Conservation (phyloP, 805 yeast species). For the Candida maris region DNA sequence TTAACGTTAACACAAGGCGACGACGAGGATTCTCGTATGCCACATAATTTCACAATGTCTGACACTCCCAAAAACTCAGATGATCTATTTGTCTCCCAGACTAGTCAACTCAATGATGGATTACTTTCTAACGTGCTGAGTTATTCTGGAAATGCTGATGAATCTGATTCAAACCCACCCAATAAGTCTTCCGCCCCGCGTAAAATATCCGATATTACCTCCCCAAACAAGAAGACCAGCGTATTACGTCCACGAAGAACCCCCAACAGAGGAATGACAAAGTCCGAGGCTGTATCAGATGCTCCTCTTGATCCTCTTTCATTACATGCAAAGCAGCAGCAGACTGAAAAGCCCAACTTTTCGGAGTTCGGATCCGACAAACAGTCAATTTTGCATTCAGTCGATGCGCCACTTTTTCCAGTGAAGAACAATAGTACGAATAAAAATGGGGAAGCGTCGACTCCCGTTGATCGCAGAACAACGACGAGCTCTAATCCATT, state of each 20-base stretch:
- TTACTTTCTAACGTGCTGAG: conserved; percentile 21
- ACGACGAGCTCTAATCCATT: background rate
- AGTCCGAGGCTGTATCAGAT: conserved; percentile 1
- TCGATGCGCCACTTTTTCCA: conserved; percentile 54
- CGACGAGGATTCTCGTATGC: conserved; percentile 14
- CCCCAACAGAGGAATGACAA: conserved; percentile 1
- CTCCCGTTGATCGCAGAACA: background rate
- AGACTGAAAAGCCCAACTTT: conserved; percentile 3
- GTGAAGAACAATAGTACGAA: conserved; percentile 28
- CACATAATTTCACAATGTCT: conserved; percentile 9
- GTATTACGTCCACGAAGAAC: conserved; percentile 46
- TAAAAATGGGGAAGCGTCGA: too few species aligned
- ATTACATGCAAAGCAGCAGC: conserved; percentile 4
- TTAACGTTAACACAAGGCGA: conserved; percentile 42
- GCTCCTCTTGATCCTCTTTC: conserved; percentile 16
- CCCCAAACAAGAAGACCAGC: conserved; percentile 39
- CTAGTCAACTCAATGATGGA: conserved; percentile 12
- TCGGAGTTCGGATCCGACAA: conserved; percentile 11
- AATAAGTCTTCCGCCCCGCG: conserved; percentile 6
- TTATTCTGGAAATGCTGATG: conserved; percentile 8
- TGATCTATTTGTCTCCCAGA: conserved; percentile 12
- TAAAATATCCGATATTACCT: conserved; percentile 14
- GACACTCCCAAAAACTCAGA: conserved; percentile 19
- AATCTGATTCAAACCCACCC: conserved; percentile 1
- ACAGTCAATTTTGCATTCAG: conserved; percentile 39